phyloP scores from a whole-genome alignment of 441 rosid genomes.

The Lepidium campestre region DNA sequence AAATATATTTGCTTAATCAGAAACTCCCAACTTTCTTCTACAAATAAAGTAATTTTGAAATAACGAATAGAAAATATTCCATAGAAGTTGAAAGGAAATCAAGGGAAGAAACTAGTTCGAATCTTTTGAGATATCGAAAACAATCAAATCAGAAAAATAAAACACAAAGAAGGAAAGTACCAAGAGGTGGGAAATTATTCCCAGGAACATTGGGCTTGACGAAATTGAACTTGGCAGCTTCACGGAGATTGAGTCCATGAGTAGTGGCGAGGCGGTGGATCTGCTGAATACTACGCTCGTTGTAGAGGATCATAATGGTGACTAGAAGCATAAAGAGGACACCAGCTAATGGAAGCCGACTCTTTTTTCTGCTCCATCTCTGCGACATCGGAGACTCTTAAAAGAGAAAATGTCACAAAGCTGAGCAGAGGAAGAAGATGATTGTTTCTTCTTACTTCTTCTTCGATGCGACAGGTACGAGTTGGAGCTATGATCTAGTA shows the following conservation, averaged over 20 bases:
- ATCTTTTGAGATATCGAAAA: background rate
- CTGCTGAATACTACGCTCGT: conserved; percentile 51
- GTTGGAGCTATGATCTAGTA: background rate
- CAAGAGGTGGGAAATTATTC: conserved; percentile 21
- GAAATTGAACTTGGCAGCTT: conserved; percentile 26
- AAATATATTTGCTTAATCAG: no score
- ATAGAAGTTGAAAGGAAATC: background rate
- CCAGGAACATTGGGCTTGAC: conserved; percentile 52
- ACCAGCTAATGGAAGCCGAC: conserved; percentile 50
- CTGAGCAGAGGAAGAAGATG: background rate
- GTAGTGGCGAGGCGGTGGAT: conserved; percentile 37
- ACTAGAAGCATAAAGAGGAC: conserved; percentile 44
- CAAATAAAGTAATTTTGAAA: background rate
- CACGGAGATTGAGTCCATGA: conserved; percentile 21
- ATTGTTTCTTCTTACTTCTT: no score
- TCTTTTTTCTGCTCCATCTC: conserved; percentile 70
- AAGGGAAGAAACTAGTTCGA: background rate
- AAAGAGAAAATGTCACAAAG: background rate
- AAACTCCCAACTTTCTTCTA: no score
- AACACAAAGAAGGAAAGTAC: conserved; percentile 26
- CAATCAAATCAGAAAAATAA: background rate
- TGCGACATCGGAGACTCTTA: conserved; percentile 32
- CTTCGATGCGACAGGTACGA: background rate
- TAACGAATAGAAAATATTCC: background rate
- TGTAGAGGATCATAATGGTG: conserved; percentile 45